phyloP scores from a whole-genome alignment of 2,329 filamentous ascomycete genomes.

The Sarocladiaceae sp. region DNA sequence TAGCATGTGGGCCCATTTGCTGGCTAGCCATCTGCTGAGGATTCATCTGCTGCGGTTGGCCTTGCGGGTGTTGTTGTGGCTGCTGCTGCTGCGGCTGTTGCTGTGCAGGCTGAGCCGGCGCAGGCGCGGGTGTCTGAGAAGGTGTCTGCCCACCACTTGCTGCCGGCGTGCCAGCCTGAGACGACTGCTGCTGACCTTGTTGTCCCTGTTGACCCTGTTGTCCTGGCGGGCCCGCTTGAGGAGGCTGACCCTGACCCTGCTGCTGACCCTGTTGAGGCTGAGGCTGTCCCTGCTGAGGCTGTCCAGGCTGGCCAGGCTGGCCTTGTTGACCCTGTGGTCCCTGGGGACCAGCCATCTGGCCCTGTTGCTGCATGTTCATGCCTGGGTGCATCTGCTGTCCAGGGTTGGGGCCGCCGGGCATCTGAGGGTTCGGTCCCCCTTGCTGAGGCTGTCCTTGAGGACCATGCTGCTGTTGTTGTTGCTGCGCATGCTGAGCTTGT shows the following conservation, averaged over 20 bases:
- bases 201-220: slow-evolving; percentile 37
- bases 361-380: slow-evolving; percentile 41
- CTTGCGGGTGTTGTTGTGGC: slow-evolving; percentile 25
- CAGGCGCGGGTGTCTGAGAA: slow-evolving; percentile 38
- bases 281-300: slow-evolving; percentile 17
- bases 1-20: slow-evolving; percentile 21
- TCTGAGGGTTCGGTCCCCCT: slow-evolving; percentile 24
- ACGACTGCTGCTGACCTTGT: slow-evolving; percentile 37
- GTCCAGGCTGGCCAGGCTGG: slow-evolving; percentile 22
- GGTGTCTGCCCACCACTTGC: slow-evolving; percentile 39
- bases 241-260: slow-evolving; percentile 29
- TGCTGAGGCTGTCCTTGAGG: slow-evolving; percentile 23
- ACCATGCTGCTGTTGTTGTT: slow-evolving; percentile 25
- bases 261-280: slow-evolving; percentile 25
- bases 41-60: slow-evolving; percentile 23
- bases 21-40: slow-evolving; percentile 23
- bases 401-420: slow-evolving; percentile 34
- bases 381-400: slow-evolving; percentile 29
- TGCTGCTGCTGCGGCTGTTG: slow-evolving; percentile 31
- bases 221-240: slow-evolving; percentile 17
- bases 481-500: slow-evolving; percentile 27
- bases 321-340: slow-evolving; percentile 22
- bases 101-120: slow-evolving; percentile 29
- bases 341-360: slow-evolving; percentile 28
- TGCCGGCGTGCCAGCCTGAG: slow-evolving; percentile 34